Percentiles rank a stretch among this genome's conserved stretches.
phyloP scores from a whole-genome alignment of 108 stramenopile species.

The Nannochloropsis granulata region DNA sequence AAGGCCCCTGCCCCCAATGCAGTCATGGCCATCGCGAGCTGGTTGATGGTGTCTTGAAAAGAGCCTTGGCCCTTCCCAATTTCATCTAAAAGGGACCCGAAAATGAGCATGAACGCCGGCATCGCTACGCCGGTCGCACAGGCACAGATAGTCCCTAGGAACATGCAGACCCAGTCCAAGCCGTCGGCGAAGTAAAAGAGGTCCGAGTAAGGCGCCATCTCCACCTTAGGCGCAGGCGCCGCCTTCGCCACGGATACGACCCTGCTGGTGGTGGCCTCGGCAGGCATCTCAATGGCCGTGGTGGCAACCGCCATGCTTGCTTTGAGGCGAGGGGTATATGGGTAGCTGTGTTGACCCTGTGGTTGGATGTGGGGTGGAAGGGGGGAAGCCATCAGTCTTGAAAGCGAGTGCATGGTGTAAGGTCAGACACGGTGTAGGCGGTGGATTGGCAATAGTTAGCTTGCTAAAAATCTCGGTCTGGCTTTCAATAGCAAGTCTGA shows the following conservation, averaged over 20 bases:
- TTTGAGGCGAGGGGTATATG: too few species aligned
- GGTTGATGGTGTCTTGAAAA: background rate
- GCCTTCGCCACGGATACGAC: background rate
- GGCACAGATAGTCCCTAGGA: background rate
- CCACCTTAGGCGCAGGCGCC: background rate
- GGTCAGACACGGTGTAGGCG: too few species aligned
- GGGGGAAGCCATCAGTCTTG: too few species aligned
- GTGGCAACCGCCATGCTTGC: background rate
- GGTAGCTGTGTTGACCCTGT: too few species aligned
- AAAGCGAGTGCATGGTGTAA: too few species aligned
- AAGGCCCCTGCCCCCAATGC: constrained; percentile 4
- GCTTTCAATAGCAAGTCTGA: too few species aligned
- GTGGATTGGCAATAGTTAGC: too few species aligned
- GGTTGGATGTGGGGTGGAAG: too few species aligned
- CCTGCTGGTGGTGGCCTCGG: background rate
- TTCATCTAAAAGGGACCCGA: constrained; percentile 11
- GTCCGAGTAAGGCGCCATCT: background rate
- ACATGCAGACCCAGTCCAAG: background rate
- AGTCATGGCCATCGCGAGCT: background rate
- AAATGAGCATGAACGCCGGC: constrained; percentile 14
- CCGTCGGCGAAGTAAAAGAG: background rate
- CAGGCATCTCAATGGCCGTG: background rate
- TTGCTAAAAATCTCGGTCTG: too few species aligned
- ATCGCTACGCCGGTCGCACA: background rate
- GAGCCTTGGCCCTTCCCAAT: background rate